These are phyloP conservation scores for Oemleria cerasiformis DNA, from an alignment of 306 rosid species.

Conservation along the genomic window DNA sequence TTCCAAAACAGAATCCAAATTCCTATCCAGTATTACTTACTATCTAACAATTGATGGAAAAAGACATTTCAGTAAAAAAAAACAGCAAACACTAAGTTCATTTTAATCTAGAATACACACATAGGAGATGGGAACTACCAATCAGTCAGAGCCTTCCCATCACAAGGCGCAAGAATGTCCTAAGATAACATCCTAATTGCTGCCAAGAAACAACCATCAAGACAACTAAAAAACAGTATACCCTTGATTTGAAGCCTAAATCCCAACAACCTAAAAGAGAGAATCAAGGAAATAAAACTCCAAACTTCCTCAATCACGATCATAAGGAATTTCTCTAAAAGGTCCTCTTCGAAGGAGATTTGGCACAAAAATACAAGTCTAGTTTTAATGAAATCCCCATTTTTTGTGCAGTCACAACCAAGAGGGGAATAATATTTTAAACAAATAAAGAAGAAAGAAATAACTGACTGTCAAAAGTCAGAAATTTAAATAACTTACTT, in stretches of 20 bases:
- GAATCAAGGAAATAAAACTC: background rate
- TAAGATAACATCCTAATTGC: background rate
- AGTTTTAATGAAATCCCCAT: background rate
- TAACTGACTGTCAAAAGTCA: background rate
- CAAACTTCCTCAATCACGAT: slow-evolving; percentile 5
- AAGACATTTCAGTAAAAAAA: background rate
- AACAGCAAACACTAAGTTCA: background rate
- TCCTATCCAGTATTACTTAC: background rate
- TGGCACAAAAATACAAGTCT: background rate
- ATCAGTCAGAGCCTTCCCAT: background rate
- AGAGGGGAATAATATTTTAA: background rate
- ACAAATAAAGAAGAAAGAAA: background rate
- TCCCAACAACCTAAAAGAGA: background rate
- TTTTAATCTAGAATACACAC: background rate
- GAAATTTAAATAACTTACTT: slow-evolving; percentile 17
- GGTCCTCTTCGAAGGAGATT: background rate
- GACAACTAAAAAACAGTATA: background rate
- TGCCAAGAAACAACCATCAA: background rate
- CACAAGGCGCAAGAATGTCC: background rate
- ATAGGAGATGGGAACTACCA: background rate
- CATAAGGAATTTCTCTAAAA: background rate
- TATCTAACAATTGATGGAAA: background rate
- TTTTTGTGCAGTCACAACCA: background rate
- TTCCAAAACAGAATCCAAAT: background rate
- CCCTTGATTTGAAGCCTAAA: background rate